Percentiles rank a stretch among this genome's conserved stretches.
phyloP scores from a whole-genome alignment of 2,329 filamentous ascomycete genomes.

The Fusarium avenaceum region DNA sequence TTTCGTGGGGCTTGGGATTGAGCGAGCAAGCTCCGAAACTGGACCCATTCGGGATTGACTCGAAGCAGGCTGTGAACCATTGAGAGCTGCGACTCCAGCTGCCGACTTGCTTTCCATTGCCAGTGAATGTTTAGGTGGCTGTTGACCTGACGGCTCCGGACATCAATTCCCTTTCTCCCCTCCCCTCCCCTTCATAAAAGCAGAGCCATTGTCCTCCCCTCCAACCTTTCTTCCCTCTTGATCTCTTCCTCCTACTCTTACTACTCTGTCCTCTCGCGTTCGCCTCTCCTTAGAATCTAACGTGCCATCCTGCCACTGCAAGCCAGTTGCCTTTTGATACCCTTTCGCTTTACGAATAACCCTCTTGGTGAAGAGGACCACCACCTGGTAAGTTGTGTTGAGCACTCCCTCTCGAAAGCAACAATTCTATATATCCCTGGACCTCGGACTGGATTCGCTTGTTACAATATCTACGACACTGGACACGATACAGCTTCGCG shows the following conservation, averaged over 20 bases:
- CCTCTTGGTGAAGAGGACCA: constrained; percentile 40
- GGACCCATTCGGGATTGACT: constrained; percentile 43
- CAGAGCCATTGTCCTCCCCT: constrained; percentile 40
- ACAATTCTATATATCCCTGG: constrained; percentile 4
- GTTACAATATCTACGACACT: constrained; percentile 6
- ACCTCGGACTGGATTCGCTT: constrained; percentile 1
- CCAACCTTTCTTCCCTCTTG: constrained; percentile 24
- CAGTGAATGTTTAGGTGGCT: too few relatives aligned
- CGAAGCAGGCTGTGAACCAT: constrained; percentile 30
- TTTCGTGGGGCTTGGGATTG: constrained; percentile 40
- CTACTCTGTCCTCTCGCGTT: constrained; percentile 46
- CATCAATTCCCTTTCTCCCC: constrained; percentile 36
- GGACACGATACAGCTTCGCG: constrained; percentile 7
- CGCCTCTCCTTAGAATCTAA: constrained; percentile 42
- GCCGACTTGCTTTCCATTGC: constrained; percentile 19
- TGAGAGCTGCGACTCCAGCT: constrained; percentile 29
- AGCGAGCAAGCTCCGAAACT: constrained; percentile 36
- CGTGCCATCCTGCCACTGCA: constrained; percentile 43
- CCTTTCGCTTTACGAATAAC: constrained; percentile 31
- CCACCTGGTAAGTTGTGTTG: constrained; percentile 48
- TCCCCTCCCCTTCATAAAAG: constrained; percentile 46
- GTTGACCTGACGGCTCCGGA: constrained; percentile 26
- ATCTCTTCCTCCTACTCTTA: constrained; percentile 37
- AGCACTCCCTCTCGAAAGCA: constrained; percentile 9
- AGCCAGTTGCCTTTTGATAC: constrained; percentile 49